Conservation (phyloP, 2,329 filamentous ascomycete species). For the Cladosporium sphaerospermum region DNA sequence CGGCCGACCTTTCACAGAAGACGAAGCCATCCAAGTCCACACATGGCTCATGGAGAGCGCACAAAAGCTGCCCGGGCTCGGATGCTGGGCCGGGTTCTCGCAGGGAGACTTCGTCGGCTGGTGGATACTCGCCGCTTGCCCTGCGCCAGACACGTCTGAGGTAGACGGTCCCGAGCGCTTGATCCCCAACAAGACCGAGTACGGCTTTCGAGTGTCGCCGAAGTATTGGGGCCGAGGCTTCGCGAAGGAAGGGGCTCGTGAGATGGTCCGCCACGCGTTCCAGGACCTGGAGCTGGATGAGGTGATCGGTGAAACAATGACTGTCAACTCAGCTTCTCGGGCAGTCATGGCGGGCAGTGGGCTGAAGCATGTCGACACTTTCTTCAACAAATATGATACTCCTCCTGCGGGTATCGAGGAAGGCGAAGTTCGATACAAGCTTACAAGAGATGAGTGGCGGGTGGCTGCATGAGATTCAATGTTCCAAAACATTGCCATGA, state of each 20-base stretch:
- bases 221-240: constrained; percentile 28
- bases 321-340: constrained; percentile 26
- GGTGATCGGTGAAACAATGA: constrained; percentile 28
- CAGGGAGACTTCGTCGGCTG: constrained; percentile 27
- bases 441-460: constrained; percentile 3
- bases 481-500: no score
- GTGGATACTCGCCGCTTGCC: constrained; percentile 26
- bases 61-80: constrained; percentile 5
- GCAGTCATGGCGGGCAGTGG: constrained; percentile 15
- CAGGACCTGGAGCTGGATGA: constrained; percentile 23
- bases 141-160: not conserved
- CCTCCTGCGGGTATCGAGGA: constrained; percentile 11
- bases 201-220: constrained; percentile 26
- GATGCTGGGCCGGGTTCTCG: constrained; percentile 9
- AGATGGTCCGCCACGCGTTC: constrained; percentile 27
- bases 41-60: constrained; percentile 8
- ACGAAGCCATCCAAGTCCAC: constrained; percentile 11
- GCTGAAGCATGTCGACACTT: constrained; percentile 10
- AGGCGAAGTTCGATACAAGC: constrained; percentile 9
- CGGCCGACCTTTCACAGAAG: constrained; percentile 11
- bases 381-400: constrained; percentile 10
- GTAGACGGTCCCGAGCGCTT: not conserved
- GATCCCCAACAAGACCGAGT: constrained; percentile 17
- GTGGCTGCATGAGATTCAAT: not conserved
- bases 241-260: constrained; percentile 29